Evolutionary conservation across 2,329 filamentous ascomycete genomes (phyloP), one percentile per base, ranked within the genome.

Genomic region (Fusarium praegraminearum): DNA sequence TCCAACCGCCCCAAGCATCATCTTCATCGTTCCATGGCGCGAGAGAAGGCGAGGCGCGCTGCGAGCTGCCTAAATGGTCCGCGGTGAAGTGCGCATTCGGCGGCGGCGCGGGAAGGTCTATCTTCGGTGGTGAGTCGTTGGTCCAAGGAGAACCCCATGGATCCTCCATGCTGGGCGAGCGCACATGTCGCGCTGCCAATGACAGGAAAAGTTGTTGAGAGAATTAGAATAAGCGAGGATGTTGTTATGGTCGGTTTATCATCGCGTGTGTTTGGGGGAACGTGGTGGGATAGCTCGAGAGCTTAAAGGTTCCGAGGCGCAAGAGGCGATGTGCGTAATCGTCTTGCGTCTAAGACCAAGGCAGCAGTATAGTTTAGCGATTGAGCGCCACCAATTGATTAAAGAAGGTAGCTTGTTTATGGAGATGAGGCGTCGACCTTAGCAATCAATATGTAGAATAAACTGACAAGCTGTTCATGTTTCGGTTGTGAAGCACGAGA

Each of bases 61-160:
- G 69, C 33, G 72, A 73, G 43, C 62, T 72, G 11, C 43, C 54
- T n/a, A 62, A 65, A 18, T 71, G 70, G 28, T 76, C 76, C 53
- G 69, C 52, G 3, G 76, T 72, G 30, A 79, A 75, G 51, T 79
- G 77, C 32, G 76, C 77, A 58, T 58, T 73, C 35, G 76, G 73
- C 41, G 78, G 79, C 63, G 77, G 76, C 57, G 75, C 62, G 8
- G 78, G 76, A 28, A 79, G 71, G 62, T 79, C 75, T 74, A 73
- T 76, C 68, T 73, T 85, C 77, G 75, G 80, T 16, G 77, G 72
- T 61, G 73, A 65, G 52, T 78, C 62, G 68, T 69, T 81, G 63
- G 84, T 82, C 87, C 87, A 89, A 78, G 87, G 87, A 72, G 86
- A 88, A 78, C 84, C 85, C 87, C 87, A 89, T 73, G 87, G 86